A percentile compares a stretch with the other conserved stretches of the same genome.
These are phyloP conservation scores for Trichoderma sp. DNA, from an alignment of 2,329 filamentous ascomycete species.

Conservation along the genomic window DNA sequence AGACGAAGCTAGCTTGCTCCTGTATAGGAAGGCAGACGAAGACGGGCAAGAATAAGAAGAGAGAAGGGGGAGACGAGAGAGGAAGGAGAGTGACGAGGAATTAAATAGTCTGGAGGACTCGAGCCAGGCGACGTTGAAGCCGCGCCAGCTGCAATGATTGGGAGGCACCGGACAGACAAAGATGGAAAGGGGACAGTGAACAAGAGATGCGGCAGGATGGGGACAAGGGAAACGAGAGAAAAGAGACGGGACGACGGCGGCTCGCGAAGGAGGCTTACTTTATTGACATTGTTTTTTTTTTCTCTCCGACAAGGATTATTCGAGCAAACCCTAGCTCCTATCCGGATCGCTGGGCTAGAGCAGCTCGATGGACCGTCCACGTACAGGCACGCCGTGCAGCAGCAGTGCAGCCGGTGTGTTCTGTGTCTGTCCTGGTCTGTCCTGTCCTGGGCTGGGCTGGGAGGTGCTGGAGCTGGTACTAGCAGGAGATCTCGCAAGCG, in stretches of 20 bases:
- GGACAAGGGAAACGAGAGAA: conserved; percentile 22
- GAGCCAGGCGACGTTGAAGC: conserved; percentile 8
- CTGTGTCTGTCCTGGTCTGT: background rate
- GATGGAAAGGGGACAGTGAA: conserved; percentile 20
- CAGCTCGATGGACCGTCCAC: conserved; percentile 16
- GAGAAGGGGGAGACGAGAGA: conserved; percentile 2
- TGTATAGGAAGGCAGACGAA: background rate
- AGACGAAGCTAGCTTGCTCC: background rate
- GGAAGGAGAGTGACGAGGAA: background rate
- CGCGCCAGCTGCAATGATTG: conserved; percentile 8
- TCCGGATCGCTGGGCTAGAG: conserved; percentile 23
- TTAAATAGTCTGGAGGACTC: conserved; percentile 9
- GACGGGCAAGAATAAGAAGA: background rate
- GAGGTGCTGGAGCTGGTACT: background rate
- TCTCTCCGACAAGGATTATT: conserved; percentile 31
- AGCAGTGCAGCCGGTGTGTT: conserved; percentile 17
- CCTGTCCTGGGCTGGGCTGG: background rate
- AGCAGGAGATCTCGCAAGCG: conserved; percentile 20
- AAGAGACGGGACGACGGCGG: conserved; percentile 18
- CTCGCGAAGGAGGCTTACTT: conserved; percentile 44
- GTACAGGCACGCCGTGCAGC: conserved; percentile 20
- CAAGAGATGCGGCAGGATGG: conserved; percentile 12
- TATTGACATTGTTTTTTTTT: conserved; percentile 48
- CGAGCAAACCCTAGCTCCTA: conserved; percentile 34
- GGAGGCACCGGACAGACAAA: background rate